Percentiles rank a stretch among this genome's conserved stretches.
phyloP scores from a whole-genome alignment of 495 filamentous ascomycete species.

The Aspergillus cristatus region DNA sequence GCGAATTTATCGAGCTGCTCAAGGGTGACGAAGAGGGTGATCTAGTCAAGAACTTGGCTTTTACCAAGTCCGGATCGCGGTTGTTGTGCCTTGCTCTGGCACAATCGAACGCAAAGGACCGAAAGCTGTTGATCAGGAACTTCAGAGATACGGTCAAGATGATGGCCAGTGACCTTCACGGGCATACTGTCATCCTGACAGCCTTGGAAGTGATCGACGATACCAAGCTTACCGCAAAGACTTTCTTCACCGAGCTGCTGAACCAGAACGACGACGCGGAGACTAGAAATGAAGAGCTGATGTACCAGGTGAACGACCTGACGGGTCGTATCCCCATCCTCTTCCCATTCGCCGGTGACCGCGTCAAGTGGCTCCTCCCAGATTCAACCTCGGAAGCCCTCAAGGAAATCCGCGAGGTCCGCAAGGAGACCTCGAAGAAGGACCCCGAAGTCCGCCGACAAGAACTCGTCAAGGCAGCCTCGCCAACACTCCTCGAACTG shows the following conservation, averaged over 20 bases:
- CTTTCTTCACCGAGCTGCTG: constrained; percentile 73
- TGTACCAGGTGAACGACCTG: constrained; percentile 53
- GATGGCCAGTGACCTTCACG: constrained; percentile 70
- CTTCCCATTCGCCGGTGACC: constrained; percentile 71
- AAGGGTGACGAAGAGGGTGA: constrained; percentile 86
- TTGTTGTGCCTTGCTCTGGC: constrained; percentile 75
- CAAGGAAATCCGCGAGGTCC: constrained; percentile 63
- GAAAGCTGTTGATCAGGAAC: constrained; percentile 74
- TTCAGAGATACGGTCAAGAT: constrained; percentile 78
- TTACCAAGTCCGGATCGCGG: constrained; percentile 79
- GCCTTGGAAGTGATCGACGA: constrained; percentile 91
- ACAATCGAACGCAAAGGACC: constrained; percentile 81
- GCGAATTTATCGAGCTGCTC: constrained; percentile 80
- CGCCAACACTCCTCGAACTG: constrained; percentile 56
- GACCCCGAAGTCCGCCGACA: constrained; percentile 62
- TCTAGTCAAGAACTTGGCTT: constrained; percentile 86
- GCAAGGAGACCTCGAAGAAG: constrained; percentile 83
- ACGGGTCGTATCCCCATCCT: constrained; percentile 69
- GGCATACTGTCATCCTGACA: constrained; percentile 70
- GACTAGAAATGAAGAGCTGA: constrained; percentile 48
- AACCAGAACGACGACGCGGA: constrained; percentile 53
- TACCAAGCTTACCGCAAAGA: constrained; percentile 76
- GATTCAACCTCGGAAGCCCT: constrained; percentile 54
- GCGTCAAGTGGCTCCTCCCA: constrained; percentile 60
- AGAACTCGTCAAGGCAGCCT: constrained; percentile 57